phyloP scores from a whole-genome alignment of 495 filamentous ascomycete species.

The Podospora didyma region DNA sequence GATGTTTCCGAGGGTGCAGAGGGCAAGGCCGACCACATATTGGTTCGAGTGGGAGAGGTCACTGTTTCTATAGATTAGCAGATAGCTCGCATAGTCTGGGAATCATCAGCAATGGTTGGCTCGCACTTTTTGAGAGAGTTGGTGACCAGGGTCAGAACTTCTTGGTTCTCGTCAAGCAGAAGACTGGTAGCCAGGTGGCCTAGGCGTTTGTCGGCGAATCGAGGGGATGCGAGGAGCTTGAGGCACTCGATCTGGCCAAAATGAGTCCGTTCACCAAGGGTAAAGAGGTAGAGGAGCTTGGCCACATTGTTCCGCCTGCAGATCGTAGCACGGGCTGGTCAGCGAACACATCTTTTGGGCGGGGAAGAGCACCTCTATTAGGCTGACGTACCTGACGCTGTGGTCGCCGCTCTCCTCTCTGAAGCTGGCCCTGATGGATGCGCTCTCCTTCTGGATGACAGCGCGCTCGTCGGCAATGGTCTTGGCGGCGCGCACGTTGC shows the following conservation, averaged over 20 bases:
- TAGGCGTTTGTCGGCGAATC: slow-evolving; percentile 95
- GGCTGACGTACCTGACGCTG: slow-evolving; percentile 64
- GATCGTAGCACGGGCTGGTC: slow-evolving; percentile 2
- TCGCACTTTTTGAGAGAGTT: slow-evolving; percentile 93
- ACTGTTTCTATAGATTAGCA: slow-evolving; percentile 50
- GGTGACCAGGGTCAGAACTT: slow-evolving; percentile 93
- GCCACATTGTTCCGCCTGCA: slow-evolving; percentile 95
- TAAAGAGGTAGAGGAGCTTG: slow-evolving; percentile 96
- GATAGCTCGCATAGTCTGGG: not conserved
- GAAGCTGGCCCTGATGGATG: slow-evolving; percentile 93
- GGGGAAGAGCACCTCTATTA: not conserved
- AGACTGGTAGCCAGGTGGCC: slow-evolving; percentile 97
- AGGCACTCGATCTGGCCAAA: slow-evolving; percentile 99
- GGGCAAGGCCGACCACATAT: slow-evolving; percentile 93
- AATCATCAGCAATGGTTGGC: not conserved
- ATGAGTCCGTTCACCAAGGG: slow-evolving; percentile 95
- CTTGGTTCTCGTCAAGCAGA: slow-evolving; percentile 95
- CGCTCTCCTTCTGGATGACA: slow-evolving; percentile 98
- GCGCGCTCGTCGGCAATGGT: slow-evolving; percentile 97
- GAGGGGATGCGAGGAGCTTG: slow-evolving; percentile 92
- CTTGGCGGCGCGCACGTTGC: slow-evolving; percentile 96
- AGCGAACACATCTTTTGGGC: slow-evolving; percentile 6
- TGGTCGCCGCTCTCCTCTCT: slow-evolving; percentile 93
- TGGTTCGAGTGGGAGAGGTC: slow-evolving; percentile 96
- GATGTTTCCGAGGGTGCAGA: slow-evolving; percentile 95